Evolutionary conservation across 2,329 filamentous ascomycete genomes (phyloP).

Genomic region (Parastagonospora avenae): DNA sequence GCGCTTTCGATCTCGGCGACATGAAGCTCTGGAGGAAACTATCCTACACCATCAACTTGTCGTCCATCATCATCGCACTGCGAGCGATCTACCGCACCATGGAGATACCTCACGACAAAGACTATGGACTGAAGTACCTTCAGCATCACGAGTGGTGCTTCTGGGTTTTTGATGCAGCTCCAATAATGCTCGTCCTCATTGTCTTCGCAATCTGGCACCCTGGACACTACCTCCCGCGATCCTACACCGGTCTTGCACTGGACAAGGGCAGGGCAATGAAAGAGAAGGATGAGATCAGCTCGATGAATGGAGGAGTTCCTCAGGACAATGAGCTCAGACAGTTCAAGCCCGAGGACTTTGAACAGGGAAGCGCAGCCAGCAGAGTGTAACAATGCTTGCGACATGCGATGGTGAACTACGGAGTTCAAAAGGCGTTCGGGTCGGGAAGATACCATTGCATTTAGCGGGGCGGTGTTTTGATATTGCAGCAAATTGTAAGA

Average conservation of each 20-base stretch:
- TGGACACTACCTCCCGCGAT: slow-evolving; percentile 37
- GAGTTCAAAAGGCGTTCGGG: neutral
- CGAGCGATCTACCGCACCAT: slow-evolving; percentile 61
- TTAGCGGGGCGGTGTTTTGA: slow-evolving; percentile 16
- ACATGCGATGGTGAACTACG: neutral
- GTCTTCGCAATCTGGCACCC: slow-evolving; percentile 60
- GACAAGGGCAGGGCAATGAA: slow-evolving; percentile 37
- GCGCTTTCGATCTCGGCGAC: slow-evolving; percentile 40
- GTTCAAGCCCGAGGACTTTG: slow-evolving; percentile 34
- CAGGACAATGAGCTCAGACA: slow-evolving; percentile 19
- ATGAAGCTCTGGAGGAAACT: slow-evolving; percentile 44
- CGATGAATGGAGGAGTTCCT: slow-evolving; percentile 10
- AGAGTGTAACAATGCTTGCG: neutral
- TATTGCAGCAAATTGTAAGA: slow-evolving; percentile 6
- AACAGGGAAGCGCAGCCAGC: slow-evolving; percentile 2
- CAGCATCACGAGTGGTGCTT: slow-evolving; percentile 60
- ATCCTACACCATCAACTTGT: slow-evolving; percentile 41
- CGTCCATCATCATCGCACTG: slow-evolving; percentile 45
- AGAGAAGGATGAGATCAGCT: slow-evolving; percentile 40
- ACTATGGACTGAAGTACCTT: slow-evolving; percentile 54
- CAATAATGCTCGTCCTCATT: slow-evolving; percentile 55
- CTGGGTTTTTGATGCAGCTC: slow-evolving; percentile 58
- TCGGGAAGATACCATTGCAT: slow-evolving; percentile 23
- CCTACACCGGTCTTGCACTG: slow-evolving; percentile 34
- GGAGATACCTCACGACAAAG: slow-evolving; percentile 57